A percentile compares a stretch with the other conserved stretches of the same genome.
Conservation (phyloP, 352 stramenopile species). For the Globisporangium iwayamae region DNA sequence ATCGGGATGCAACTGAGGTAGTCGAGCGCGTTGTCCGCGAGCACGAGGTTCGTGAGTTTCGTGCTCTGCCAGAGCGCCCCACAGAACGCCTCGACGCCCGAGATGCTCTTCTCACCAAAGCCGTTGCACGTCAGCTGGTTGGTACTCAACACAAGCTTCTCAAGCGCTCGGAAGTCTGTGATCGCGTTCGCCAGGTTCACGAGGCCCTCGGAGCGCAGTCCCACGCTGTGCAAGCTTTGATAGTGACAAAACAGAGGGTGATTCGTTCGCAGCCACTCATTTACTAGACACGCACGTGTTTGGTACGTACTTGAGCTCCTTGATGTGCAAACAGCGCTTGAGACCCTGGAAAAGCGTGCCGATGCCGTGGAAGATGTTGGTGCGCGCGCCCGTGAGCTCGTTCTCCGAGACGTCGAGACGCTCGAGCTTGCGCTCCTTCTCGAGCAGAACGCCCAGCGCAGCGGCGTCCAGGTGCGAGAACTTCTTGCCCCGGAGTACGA, state of each 20-base stretch:
- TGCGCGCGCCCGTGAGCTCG: conserved; percentile 35
- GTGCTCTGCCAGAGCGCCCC: conserved; percentile 42
- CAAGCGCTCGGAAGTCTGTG: conserved; percentile 29
- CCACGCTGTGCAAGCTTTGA: conserved; percentile 27
- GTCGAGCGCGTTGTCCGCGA: conserved; percentile 54
- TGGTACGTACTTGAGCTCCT: conserved; percentile 51
- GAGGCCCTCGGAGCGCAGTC: conserved; percentile 53
- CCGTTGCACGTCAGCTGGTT: conserved; percentile 55
- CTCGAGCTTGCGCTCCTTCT: conserved; percentile 49
- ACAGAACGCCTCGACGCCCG: conserved; percentile 55
- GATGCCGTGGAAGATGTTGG: conserved; percentile 63
- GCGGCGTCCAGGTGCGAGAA: conserved; percentile 63
- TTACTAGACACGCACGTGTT: conserved; percentile 2
- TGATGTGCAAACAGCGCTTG: conserved; percentile 43
- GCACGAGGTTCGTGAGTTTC: conserved; percentile 37
- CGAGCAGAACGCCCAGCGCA: conserved; percentile 46
- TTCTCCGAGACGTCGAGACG: conserved; percentile 53
- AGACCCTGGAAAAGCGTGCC: conserved; percentile 38
- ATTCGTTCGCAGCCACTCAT: not conserved
- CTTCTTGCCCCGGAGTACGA: conserved; percentile 23
- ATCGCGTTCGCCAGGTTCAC: conserved; percentile 45
- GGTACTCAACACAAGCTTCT: conserved; percentile 43
- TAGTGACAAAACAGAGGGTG: not conserved
- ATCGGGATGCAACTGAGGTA: conserved; percentile 43
- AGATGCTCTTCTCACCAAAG: conserved; percentile 44